Percentiles rank a stretch among this genome's conserved stretches.
These are phyloP conservation scores for Albugo laibachii DNA, from an alignment of 352 stramenopile species.

Conservation along the genomic window DNA sequence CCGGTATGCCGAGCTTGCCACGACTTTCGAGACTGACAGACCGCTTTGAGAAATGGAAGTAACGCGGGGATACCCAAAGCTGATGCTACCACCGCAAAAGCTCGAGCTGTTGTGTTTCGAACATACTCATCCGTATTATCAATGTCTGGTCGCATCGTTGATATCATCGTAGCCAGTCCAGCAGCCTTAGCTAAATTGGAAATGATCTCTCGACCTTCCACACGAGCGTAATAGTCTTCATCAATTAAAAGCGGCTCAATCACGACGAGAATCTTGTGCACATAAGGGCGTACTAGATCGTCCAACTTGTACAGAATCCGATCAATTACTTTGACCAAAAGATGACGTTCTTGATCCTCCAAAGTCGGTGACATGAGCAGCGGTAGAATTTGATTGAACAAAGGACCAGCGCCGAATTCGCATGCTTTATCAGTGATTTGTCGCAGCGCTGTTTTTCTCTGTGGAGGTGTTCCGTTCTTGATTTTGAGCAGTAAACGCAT, in stretches of 20 bases:
- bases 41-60: conserved; percentile 97
- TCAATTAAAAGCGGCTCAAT: conserved; percentile 99
- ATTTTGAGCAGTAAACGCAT: conserved; percentile 97
- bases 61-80: conserved; percentile 93
- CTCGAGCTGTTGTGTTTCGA: conserved; percentile 94
- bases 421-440: conserved; percentile 96
- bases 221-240: conserved; percentile 98
- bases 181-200: conserved; percentile 98
- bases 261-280: conserved; percentile 98
- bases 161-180: conserved; percentile 98
- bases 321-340: conserved; percentile 99
- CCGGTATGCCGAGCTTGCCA: conserved; percentile 98
- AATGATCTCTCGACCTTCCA: conserved; percentile 98
- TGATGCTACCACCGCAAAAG: conserved; percentile 98
- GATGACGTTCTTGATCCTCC: conserved; percentile 97
- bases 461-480: conserved; percentile 96
- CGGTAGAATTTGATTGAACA: conserved; percentile 99
- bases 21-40: conserved; percentile 95
- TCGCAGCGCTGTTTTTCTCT: conserved; percentile 90
- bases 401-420: conserved; percentile 88
- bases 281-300: conserved; percentile 95
- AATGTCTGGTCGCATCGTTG: conserved; percentile 98
- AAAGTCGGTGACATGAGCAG: conserved; percentile 97
- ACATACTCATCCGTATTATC: conserved; percentile 98
- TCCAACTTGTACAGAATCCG: conserved; percentile 98